These are phyloP conservation scores for Alternaria rosae DNA, from an alignment of 2,329 filamentous ascomycete genomes.

Conservation along the genomic window DNA sequence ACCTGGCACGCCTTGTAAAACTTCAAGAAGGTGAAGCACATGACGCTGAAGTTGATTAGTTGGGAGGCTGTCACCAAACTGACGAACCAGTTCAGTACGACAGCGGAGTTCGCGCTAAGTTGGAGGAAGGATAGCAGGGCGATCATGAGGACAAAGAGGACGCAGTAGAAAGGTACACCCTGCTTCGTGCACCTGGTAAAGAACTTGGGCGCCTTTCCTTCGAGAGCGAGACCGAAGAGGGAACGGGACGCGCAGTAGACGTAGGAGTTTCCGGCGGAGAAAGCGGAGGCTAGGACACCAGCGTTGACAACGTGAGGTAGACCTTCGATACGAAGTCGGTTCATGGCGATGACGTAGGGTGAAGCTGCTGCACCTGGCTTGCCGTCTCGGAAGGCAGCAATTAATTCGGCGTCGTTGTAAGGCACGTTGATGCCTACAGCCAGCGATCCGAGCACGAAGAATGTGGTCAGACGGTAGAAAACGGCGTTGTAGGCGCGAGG, in stretches of 20 bases:
- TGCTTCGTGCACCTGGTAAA: constrained; percentile 65
- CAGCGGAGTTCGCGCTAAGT: constrained; percentile 70
- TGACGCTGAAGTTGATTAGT: constrained; percentile 56
- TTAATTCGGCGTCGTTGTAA: constrained; percentile 69
- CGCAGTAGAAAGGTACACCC: constrained; percentile 77
- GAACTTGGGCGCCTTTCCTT: constrained; percentile 62
- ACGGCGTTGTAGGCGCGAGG: constrained; percentile 79
- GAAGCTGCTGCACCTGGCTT: constrained; percentile 72
- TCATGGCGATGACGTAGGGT: constrained; percentile 69
- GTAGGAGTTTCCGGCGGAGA: constrained; percentile 64
- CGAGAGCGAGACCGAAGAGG: constrained; percentile 62
- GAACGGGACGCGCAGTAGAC: constrained; percentile 63
- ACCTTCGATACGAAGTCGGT: constrained; percentile 61
- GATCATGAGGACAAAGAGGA: constrained; percentile 70
- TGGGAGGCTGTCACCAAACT: constrained; percentile 77
- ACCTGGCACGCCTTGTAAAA: constrained; percentile 74
- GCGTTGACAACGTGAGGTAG: constrained; percentile 68
- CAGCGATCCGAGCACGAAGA: constrained; percentile 78
- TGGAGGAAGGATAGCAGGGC: constrained; percentile 78
- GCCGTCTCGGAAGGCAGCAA: constrained; percentile 64
- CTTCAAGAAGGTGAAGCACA: constrained; percentile 73
- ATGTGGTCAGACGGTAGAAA: constrained; percentile 77
- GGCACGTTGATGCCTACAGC: constrained; percentile 74
- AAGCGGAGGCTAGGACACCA: constrained; percentile 62
- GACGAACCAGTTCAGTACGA: constrained; percentile 78